phyloP scores from a whole-genome alignment of 257 asterid genomes.

The Capsicum rhomboideum region DNA sequence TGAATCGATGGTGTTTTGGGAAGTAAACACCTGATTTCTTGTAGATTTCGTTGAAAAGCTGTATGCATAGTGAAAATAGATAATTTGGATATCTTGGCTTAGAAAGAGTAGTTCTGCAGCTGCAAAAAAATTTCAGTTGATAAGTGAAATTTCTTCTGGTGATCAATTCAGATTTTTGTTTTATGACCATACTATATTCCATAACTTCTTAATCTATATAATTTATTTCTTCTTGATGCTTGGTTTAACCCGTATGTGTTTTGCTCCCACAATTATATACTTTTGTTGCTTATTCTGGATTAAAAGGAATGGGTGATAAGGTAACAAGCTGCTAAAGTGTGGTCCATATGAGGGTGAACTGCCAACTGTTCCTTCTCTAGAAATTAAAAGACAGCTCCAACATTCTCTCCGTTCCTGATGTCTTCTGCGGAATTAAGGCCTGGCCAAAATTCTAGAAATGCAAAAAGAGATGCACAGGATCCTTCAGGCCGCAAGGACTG shows the following conservation, averaged over 20 bases:
- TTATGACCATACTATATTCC: not conserved
- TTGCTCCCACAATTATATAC: not conserved
- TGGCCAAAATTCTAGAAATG: slow-evolving; percentile 24
- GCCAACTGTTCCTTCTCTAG: not conserved
- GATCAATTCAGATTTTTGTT: not conserved
- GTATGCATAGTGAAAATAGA: not conserved
- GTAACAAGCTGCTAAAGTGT: not conserved
- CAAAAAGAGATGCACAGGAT: slow-evolving; percentile 21
- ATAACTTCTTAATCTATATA: not conserved
- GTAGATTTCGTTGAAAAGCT: not conserved
- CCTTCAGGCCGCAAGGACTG: slow-evolving; percentile 9
- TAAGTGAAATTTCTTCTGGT: not conserved
- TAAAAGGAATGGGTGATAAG: not conserved
- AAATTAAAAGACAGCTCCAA: not conserved
- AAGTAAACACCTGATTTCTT: not conserved
- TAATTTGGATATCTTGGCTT: not conserved
- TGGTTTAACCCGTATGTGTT: not conserved
- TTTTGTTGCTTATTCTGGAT: not conserved
- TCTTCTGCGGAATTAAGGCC: slow-evolving; percentile 28
- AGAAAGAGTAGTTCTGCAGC: not conserved
- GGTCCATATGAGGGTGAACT: not conserved
- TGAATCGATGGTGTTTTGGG: not conserved
- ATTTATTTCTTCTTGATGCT: not conserved
- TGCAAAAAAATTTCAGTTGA: not conserved
- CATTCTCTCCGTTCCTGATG: slow-evolving; percentile 22